Percentiles rank a stretch among this genome's conserved stretches.
Conservation (phyloP, 1,284 basidiomycete species). For the Vanrija sp. region DNA sequence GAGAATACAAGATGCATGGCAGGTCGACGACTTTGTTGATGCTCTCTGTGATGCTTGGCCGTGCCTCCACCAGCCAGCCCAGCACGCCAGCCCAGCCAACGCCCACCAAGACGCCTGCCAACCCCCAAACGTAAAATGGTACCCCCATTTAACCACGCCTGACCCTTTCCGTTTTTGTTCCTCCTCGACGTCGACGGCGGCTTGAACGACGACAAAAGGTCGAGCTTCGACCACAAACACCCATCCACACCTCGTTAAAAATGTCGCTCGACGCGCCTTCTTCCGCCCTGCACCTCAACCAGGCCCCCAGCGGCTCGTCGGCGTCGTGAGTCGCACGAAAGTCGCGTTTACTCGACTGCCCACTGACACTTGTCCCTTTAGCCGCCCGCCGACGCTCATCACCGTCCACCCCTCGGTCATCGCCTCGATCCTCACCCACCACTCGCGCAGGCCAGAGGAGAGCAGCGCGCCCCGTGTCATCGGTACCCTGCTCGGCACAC, state of each 20-base stretch:
- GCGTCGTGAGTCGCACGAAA: conserved; percentile 24
- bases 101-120: no score
- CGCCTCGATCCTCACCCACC: conserved; percentile 95
- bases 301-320: conserved; percentile 40
- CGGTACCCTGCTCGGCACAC: conserved; percentile 86
- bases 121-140: background rate
- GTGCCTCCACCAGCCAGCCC: background rate
- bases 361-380: conserved; percentile 7
- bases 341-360: background rate
- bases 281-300: conserved; percentile 46
- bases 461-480: conserved; percentile 65
- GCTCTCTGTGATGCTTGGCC: background rate
- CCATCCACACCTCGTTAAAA: conserved; percentile 9
- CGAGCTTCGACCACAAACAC: conserved; percentile 1
- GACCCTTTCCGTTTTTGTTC: conserved; percentile 4
- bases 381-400: conserved; percentile 66
- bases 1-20: no score
- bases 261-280: conserved; percentile 48
- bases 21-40: background rate
- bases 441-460: conserved; percentile 76
- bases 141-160: background rate
- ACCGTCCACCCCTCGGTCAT: conserved; percentile 88
- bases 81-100: background rate
- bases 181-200: background rate
- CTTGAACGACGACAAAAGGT: background rate